Base-by-base conservation (phyloP, 257 asterid genomes). In the Solanum pennellii region DNA sequence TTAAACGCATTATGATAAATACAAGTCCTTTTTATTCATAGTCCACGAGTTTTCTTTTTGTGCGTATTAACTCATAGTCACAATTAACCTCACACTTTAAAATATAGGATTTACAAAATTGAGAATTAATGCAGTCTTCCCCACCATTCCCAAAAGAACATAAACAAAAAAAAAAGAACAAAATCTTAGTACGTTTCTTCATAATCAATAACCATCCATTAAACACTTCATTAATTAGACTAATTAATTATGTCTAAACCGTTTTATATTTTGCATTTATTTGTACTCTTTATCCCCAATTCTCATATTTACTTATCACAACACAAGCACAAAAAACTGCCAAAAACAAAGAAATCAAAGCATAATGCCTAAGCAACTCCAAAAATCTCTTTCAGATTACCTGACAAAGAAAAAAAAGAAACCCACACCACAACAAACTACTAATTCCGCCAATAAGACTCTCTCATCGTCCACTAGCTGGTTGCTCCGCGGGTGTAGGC, bases 341-440 rank as follows among this genome's bases (percentile, higher is more conserved):
- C 23, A 52, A 52, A 52, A 52, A 52, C 62, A 52, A 9, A 52
- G 62, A 18, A 52, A 52, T 3, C 31, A 41, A 41, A 72, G 23
- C 16, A 27, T 2, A 44, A 94, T 95, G 98, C 87, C 94, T 6
- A 92, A 91, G 72, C 93, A 92, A 83, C 88, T 94, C 44, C 94
- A 92, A 85, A 94, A 93, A 89, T 91, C 94, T 21, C 87, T 95
- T 35, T 94, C 92, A 35, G 89, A 88, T 7, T 92, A 90, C 89
- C 90, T 95, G 84, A 89, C 95, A 4, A 95, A 91, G 85, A 91
- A 91, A 37, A 96, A 91, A 90, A 29, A 47, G 2, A 86, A 89
- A 33, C 82, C 93, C 25, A 88, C 85, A 85, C 87, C 90, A 16
- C 89, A 89, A 74, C 82, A 74, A 37, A 68, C 89, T 56, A 89